Base-by-base conservation (phyloP, 371 early-diverging fungal species). In the Mucor mucedo region DNA sequence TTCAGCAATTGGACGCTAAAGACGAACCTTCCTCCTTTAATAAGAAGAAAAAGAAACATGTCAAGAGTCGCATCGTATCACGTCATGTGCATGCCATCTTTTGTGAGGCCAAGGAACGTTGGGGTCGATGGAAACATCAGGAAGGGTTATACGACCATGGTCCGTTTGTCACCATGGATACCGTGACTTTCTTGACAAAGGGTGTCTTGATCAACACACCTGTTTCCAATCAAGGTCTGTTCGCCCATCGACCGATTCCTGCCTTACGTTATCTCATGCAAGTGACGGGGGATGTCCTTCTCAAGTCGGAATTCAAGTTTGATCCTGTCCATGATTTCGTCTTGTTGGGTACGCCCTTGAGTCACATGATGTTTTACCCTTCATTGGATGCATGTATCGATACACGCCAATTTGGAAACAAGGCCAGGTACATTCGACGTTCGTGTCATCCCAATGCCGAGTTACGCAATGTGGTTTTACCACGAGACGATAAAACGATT, bases 361-460 rank as follows among this genome's bases (percentile, higher is more conserved):
- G 90, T 5, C 89, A 86, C 70, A 89, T 93, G 13, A 81, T 88
- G 52, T 84, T 89, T 49, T 88, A 91, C 62, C 89, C 91, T 0
- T 80, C 83, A 1, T 64, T 89, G 35, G 83, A 90, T 44, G 72
- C 91, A 13, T 85, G 80, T 32, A 86, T 95, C 1, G 95, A 95
- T 67, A 88, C 91, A 55, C 81, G 93, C 21, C 76, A 83, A 16
- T 79, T 77, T 52, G 91, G 90, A 10, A 84, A 84, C 14, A 87
- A 90, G 47, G 87, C 88, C 7, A 78, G 91, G 39, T 91, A 84
- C 67, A 79, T 89, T 30, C 80, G 94, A 28, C 77, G 87, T 41
- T 87, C 85, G 21, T 95, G 95, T 71, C 68, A 72, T 27, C 85
- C 89, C 21, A 94, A 93, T 66, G 86, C 87, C 8, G 87, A 79